These are phyloP conservation scores for Puccinia coronata DNA, from an alignment of 1,284 basidiomycete genomes.

Conservation along the genomic window DNA sequence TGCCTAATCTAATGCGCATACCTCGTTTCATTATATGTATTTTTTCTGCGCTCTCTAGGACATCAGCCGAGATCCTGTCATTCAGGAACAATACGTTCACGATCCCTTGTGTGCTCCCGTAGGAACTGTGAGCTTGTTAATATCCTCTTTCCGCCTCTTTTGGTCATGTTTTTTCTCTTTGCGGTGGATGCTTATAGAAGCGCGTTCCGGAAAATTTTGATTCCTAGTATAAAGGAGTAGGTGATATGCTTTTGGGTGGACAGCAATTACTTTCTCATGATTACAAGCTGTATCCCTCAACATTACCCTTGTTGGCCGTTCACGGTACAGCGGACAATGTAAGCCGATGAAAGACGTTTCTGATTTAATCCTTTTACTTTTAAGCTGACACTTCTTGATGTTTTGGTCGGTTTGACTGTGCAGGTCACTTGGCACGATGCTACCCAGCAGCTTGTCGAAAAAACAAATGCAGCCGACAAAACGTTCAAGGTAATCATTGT, in stretches of 20 bases:
- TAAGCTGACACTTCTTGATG: not conserved
- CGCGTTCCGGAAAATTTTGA: not conserved
- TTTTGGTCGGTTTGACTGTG: not conserved
- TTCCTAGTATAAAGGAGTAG: conserved; percentile 56
- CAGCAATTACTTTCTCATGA: conserved; percentile 54
- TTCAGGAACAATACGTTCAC: conserved; percentile 52
- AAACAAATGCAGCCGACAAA: conserved; percentile 53
- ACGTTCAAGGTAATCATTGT: conserved; percentile 51
- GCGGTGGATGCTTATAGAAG: conserved; percentile 51
- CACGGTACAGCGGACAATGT: conserved; percentile 60
- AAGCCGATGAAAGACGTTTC: conserved; percentile 40
- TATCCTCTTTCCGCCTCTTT: conserved; percentile 31
- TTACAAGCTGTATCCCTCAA: conserved; percentile 57
- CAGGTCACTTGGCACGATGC: conserved; percentile 37
- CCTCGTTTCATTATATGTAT: not conserved
- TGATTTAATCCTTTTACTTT: not conserved
- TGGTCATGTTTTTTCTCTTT: conserved; percentile 50
- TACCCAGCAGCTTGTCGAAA: conserved; percentile 51
- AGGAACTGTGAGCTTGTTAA: conserved; percentile 52
- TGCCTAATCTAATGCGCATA: not conserved
- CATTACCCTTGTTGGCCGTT: conserved; percentile 58
- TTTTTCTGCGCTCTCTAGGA: conserved; percentile 45
- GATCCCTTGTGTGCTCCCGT: conserved; percentile 56
- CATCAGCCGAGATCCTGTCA: conserved; percentile 53
- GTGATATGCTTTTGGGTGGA: conserved; percentile 58